A percentile compares a stretch with the other conserved stretches of the same genome.
Evolutionary conservation across 2,329 filamentous ascomycete species (phyloP).

Genomic region (Beauveria asiatica): DNA sequence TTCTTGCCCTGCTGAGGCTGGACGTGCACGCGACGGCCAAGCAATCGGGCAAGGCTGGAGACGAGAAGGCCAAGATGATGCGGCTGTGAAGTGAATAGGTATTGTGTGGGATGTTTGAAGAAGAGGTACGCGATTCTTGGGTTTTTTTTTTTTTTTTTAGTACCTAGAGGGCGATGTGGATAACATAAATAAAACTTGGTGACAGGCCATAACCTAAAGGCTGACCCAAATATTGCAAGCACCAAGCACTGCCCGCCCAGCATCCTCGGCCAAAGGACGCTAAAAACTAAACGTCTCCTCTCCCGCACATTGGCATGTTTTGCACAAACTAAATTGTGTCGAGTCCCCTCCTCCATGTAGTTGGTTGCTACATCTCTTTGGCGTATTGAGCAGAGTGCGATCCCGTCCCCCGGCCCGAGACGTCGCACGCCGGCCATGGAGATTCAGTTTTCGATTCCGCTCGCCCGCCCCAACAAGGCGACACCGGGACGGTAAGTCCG

Average conservation of each 20-base stretch:
- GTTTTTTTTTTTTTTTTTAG: too few species aligned
- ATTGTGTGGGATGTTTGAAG: too few species aligned
- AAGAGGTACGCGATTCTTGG: too few species aligned
- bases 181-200: background rate
- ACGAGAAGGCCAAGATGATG: too few species aligned
- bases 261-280: conserved; percentile 3
- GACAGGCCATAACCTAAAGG: background rate
- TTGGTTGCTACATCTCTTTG: background rate
- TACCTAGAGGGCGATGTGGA: too few species aligned
- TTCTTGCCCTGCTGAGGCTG: too few species aligned
- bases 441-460: conserved; percentile 25
- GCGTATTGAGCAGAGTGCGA: background rate
- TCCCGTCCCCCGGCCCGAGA: background rate
- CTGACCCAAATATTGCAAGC: background rate
- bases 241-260: background rate
- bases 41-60: too few species aligned
- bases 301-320: background rate
- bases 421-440: conserved; percentile 22
- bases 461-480: conserved; percentile 9
- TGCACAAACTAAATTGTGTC: background rate
- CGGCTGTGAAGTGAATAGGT: too few species aligned
- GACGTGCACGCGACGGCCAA: too few species aligned
- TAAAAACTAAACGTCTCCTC: conserved; percentile 2
- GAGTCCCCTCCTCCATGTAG: background rate
- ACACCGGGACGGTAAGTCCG: conserved; percentile 9